A percentile compares a stretch with the other conserved stretches of the same genome.
Conservation (phyloP, 768 basidiomycete genomes). For the Lentinula guzmanii region DNA sequence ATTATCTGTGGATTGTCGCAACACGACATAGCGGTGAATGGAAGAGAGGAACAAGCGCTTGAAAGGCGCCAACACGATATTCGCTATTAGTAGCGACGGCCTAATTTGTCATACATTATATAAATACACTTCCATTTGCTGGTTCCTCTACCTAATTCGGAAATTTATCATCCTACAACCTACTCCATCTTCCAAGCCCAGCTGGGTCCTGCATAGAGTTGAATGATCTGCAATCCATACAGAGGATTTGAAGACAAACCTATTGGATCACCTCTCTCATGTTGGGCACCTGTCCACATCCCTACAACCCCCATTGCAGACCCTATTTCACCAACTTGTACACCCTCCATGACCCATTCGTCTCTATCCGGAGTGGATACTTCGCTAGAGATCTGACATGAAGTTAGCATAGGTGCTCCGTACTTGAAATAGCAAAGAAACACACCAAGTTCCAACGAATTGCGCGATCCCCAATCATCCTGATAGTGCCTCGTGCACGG, state of each 20-base stretch:
- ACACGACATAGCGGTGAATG: neutral
- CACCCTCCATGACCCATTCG: conserved; percentile 49
- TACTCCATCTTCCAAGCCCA: conserved; percentile 7
- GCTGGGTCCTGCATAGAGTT: neutral
- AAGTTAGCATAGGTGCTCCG: neutral
- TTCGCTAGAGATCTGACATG: conserved; percentile 23
- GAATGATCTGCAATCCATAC: neutral
- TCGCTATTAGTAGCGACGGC: too few relatives aligned
- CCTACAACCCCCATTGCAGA: conserved; percentile 50
- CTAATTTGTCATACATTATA: too few relatives aligned
- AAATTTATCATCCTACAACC: too few relatives aligned
- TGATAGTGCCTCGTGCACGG: conserved; percentile 34
- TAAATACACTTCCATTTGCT: too few relatives aligned
- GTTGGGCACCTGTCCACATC: conserved; percentile 12
- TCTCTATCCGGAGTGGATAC: conserved; percentile 17
- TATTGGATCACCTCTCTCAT: conserved; percentile 6
- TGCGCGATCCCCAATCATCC: conserved; percentile 42
- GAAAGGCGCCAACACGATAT: too few relatives aligned
- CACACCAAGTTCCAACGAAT: conserved; percentile 49
- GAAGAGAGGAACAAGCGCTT: too few relatives aligned
- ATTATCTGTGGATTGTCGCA: neutral
- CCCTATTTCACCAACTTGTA: conserved; percentile 51
- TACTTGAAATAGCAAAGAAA: neutral
- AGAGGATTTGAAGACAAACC: neutral
- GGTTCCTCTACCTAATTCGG: too few relatives aligned